Evolutionary conservation across 2,329 filamentous ascomycete species (phyloP).

Genomic region (Talaromyces rugulosus): DNA sequence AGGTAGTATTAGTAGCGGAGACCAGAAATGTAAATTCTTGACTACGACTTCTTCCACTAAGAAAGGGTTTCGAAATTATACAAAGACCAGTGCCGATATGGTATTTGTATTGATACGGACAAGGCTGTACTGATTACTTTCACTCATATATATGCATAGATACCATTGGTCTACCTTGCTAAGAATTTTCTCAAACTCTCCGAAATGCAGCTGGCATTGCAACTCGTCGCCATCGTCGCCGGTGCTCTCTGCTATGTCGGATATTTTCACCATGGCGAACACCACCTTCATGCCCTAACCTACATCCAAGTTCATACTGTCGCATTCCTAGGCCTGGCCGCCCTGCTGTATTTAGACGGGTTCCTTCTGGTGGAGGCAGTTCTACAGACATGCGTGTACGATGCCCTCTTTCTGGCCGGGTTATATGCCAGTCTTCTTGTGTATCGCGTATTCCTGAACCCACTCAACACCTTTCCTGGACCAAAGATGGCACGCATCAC

Average conservation of each 20-base stretch:
- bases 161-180: too few relatives aligned
- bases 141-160: too few relatives aligned
- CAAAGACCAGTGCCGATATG: too few relatives aligned
- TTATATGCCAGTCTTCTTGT: conserved; percentile 25
- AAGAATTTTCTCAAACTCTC: too few relatives aligned
- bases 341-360: neutral
- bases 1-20: too few relatives aligned
- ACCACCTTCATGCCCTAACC: conserved; percentile 12
- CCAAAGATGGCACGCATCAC: conserved; percentile 29
- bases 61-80: too few relatives aligned
- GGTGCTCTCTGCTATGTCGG: neutral
- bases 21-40: too few relatives aligned
- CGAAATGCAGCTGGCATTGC: too few relatives aligned
- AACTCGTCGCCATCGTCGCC: neutral
- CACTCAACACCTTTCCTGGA: conserved; percentile 15
- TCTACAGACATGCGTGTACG: neutral
- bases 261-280: conserved; percentile 16
- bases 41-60: too few relatives aligned
- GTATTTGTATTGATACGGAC: too few relatives aligned
- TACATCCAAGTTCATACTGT: conserved; percentile 10
- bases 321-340: neutral
- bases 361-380: neutral
- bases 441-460: conserved; percentile 15
- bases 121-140: too few relatives aligned
- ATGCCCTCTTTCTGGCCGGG: neutral